phyloP scores from a whole-genome alignment of 2,329 filamentous ascomycete genomes.

The Shiraia sp. region DNA sequence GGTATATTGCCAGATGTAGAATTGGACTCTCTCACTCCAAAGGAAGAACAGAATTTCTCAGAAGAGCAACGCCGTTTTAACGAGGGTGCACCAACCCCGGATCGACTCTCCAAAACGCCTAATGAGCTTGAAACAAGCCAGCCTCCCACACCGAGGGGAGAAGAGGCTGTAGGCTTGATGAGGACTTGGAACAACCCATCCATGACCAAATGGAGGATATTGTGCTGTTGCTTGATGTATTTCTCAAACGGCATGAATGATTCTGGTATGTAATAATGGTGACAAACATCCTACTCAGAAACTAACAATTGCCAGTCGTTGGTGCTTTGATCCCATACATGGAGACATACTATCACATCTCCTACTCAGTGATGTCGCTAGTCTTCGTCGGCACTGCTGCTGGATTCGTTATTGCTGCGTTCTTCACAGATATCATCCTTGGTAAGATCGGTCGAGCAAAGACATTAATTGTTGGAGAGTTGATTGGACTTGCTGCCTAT shows the following conservation, averaged over 20 bases:
- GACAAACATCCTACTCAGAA: too few species aligned
- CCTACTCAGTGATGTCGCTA: conserved; percentile 77
- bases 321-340: conserved; percentile 83
- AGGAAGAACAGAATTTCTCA: conserved; percentile 26
- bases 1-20: conserved; percentile 36
- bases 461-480: conserved; percentile 63
- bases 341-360: conserved; percentile 73
- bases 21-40: conserved; percentile 32
- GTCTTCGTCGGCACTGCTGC: conserved; percentile 79
- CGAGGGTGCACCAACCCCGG: conserved; percentile 10
- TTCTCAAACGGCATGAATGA: conserved; percentile 75
- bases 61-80: conserved; percentile 14
- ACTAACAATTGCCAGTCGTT: conserved; percentile 50
- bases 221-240: conserved; percentile 66
- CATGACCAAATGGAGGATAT: conserved; percentile 72
- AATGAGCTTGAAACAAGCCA: conserved; percentile 59
- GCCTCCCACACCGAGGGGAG: conserved; percentile 51
- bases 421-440: conserved; percentile 67
- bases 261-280: conserved; percentile 57
- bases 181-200: conserved; percentile 61
- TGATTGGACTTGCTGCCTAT: conserved; percentile 64
- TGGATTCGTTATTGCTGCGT: conserved; percentile 75
- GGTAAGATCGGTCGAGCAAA: conserved; percentile 67
- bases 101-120: conserved; percentile 37
- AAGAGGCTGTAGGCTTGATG: conserved; percentile 51